phyloP scores from a whole-genome alignment of 192 early-diverging fungal species.

The Coemansia sp. region DNA sequence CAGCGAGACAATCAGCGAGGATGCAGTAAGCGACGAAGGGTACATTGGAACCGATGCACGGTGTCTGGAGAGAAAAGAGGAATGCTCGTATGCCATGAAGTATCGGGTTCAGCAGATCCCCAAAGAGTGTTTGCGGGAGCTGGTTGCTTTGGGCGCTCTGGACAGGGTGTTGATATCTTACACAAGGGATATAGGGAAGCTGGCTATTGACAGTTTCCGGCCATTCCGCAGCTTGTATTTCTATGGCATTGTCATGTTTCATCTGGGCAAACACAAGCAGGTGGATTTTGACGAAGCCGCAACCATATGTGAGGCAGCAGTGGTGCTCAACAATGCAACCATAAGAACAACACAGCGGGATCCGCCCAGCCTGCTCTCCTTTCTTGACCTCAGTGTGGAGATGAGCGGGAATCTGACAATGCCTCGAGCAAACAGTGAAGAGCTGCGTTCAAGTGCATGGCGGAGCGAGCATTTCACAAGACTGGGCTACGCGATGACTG shows the following conservation, averaged over 20 bases:
- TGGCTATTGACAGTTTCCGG: conserved; percentile 32
- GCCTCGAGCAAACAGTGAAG: conserved; percentile 3
- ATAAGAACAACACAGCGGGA: background rate
- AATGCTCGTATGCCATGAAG: conserved; percentile 1
- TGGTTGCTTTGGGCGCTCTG: conserved; percentile 31
- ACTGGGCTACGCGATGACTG: conserved; percentile 28
- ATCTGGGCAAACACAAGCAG: conserved; percentile 14
- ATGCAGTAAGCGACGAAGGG: conserved; percentile 3
- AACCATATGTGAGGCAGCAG: conserved; percentile 33
- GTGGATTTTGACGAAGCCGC: conserved; percentile 10
- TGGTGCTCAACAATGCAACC: conserved; percentile 35
- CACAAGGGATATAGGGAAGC: conserved; percentile 22
- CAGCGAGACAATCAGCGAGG: background rate
- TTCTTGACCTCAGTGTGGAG: conserved; percentile 22
- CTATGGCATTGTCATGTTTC: conserved; percentile 25
- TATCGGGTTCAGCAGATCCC: conserved; percentile 32
- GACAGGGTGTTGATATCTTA: conserved; percentile 23
- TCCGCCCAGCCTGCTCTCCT: conserved; percentile 21
- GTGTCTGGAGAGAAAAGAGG: background rate
- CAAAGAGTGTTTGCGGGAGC: conserved; percentile 23
- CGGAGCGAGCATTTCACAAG: conserved; percentile 1
- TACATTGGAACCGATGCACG: conserved; percentile 5
- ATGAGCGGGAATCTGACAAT: conserved; percentile 9
- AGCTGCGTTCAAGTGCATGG: conserved; percentile 5
- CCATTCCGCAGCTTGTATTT: conserved; percentile 43